Conservation (phyloP, 2,329 filamentous ascomycete species). For the Cladophialophora chaetospira region DNA sequence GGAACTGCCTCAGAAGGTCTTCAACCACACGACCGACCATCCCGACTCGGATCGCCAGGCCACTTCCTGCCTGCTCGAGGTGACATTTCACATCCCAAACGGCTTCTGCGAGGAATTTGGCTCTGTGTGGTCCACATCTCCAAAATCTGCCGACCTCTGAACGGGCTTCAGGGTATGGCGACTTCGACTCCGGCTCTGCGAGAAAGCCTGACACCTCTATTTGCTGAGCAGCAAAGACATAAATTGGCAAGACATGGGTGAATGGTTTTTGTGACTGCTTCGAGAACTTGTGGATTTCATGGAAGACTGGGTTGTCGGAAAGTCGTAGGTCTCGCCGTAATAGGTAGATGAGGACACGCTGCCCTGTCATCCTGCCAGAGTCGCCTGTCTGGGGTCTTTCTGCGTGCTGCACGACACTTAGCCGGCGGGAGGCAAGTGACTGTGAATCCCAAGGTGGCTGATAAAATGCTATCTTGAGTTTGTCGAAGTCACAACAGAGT, state of each 20-base stretch:
- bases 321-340: constrained; percentile 72
- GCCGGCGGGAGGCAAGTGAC: not conserved
- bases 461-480: no score
- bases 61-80: constrained; percentile 62
- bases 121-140: constrained; percentile 72
- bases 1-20: constrained; percentile 56
- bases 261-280: constrained; percentile 46
- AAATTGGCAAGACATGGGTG: constrained; percentile 72
- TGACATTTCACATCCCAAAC: constrained; percentile 71
- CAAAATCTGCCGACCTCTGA: constrained; percentile 69
- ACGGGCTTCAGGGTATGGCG: constrained; percentile 69
- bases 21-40: constrained; percentile 60
- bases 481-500: no score
- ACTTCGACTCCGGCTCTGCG: constrained; percentile 45
- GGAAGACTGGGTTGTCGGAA: constrained; percentile 72
- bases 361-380: constrained; percentile 33
- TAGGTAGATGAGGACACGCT: constrained; percentile 66
- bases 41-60: constrained; percentile 66
- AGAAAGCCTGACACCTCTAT: constrained; percentile 76
- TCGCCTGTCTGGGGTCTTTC: not conserved
- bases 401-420: not conserved
- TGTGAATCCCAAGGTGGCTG: no score
- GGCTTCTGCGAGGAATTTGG: constrained; percentile 70
- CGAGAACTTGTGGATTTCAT: constrained; percentile 55
- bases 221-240: constrained; percentile 69